A percentile compares a stretch with the other conserved stretches of the same genome.
Evolutionary conservation across 2,329 filamentous ascomycete species (phyloP).

Genomic region (Arachnopeziza araneosa): DNA sequence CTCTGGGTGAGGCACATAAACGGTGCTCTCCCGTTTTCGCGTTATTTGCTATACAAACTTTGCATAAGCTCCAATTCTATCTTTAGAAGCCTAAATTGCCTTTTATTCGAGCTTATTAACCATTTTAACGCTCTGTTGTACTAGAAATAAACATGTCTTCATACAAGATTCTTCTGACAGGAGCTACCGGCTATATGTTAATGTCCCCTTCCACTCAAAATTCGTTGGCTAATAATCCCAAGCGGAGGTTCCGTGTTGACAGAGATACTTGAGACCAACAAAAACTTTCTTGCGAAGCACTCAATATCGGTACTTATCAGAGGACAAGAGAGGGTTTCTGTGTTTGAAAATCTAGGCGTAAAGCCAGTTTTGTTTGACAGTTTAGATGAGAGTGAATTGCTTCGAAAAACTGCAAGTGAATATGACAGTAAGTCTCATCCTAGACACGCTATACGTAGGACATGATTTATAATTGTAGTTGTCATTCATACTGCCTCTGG

Average conservation of each 20-base stretch:
- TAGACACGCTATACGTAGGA: background rate
- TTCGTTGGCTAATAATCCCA: background rate
- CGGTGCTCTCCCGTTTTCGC: background rate
- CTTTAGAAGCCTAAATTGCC: too few relatives aligned
- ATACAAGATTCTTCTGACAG: conserved; percentile 12
- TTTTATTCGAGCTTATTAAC: too few relatives aligned
- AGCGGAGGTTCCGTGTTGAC: background rate
- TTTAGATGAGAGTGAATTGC: conserved; percentile 14
- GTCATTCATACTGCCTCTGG: conserved; percentile 39
- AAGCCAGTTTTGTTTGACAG: conserved; percentile 14
- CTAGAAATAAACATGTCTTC: background rate
- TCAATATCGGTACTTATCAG: conserved; percentile 14
- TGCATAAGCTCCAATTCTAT: too few relatives aligned
- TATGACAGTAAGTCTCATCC: conserved; percentile 16
- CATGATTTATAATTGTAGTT: conserved; percentile 17
- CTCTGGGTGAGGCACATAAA: background rate
- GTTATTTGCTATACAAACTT: too few relatives aligned
- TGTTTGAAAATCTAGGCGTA: conserved; percentile 11
- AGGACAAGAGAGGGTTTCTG: conserved; percentile 14
- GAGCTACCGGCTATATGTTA: conserved; percentile 18
- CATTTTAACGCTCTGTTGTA: background rate
- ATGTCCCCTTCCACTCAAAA: background rate
- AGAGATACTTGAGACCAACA: conserved; percentile 4
- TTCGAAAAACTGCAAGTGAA: conserved; percentile 14
- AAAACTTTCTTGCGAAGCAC: conserved; percentile 2